Percentiles rank a stretch among this genome's conserved stretches.
Evolutionary conservation across 768 basidiomycete species (phyloP).

Genomic region (Cubamyces lactineus): DNA sequence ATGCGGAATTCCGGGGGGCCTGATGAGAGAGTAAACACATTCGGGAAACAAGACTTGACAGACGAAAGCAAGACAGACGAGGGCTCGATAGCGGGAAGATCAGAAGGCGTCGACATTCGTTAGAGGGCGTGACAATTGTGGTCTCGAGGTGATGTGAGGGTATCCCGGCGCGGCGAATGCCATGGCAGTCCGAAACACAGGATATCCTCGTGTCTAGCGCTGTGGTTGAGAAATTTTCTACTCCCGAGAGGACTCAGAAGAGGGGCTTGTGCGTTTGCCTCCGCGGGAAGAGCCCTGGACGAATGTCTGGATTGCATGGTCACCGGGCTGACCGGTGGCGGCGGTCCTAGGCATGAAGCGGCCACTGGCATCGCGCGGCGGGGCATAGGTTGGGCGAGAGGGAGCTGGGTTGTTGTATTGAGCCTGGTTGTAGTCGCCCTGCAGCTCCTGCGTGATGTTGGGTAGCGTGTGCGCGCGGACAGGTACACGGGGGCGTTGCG

Average conservation of each 20-base stretch:
- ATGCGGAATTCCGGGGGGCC: too few relatives aligned
- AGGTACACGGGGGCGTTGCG: not conserved
- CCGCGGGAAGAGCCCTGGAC: slow-evolving; percentile 11
- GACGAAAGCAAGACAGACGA: not conserved
- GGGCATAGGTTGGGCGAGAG: not conserved
- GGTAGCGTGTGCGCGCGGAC: slow-evolving; percentile 9
- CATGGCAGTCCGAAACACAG: not conserved
- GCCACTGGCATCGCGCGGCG: slow-evolving; percentile 11
- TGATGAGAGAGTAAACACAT: too few relatives aligned
- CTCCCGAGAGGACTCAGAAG: slow-evolving; percentile 18
- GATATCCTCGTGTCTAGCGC: not conserved
- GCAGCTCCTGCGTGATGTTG: slow-evolving; percentile 9
- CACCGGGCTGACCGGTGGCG: not conserved
- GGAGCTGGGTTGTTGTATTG: slow-evolving; percentile 3
- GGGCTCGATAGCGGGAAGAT: not conserved
- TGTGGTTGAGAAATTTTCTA: not conserved
- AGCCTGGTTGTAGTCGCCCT: not conserved
- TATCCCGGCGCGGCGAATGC: not conserved
- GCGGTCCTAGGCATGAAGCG: slow-evolving; percentile 6
- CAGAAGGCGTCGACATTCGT: not conserved
- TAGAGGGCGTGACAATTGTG: not conserved
- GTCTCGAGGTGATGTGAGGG: not conserved
- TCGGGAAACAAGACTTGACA: not conserved
- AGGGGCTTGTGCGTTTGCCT: slow-evolving; percentile 8
- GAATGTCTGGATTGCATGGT: not conserved